phyloP scores from a whole-genome alignment of 1,284 basidiomycete genomes.

The Cystobasidium pallidum region DNA sequence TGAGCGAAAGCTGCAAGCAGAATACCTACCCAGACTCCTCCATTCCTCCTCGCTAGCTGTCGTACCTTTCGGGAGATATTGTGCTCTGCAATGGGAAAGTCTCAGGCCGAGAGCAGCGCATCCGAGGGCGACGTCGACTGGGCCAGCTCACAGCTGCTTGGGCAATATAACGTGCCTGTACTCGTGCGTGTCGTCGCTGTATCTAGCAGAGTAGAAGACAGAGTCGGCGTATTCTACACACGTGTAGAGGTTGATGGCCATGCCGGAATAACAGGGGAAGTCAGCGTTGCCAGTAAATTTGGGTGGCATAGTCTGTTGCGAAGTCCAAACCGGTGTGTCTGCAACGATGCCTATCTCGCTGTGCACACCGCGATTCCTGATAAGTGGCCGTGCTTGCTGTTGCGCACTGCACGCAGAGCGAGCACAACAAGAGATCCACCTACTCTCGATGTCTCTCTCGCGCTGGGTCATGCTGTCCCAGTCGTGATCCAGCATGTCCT shows the following conservation, averaged over 20 bases:
- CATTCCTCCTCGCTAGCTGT: slow-evolving; percentile 77
- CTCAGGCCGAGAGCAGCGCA: too few relatives aligned
- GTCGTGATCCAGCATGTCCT: slow-evolving; percentile 32
- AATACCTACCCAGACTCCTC: slow-evolving; percentile 92
- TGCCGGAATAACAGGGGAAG: not conserved
- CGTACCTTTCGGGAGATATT: slow-evolving; percentile 61
- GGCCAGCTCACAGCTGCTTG: slow-evolving; percentile 75
- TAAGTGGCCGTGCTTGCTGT: too few relatives aligned
- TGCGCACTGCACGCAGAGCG: not conserved
- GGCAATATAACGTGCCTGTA: slow-evolving; percentile 92
- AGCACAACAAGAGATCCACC: not conserved
- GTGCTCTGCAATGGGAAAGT: slow-evolving; percentile 56
- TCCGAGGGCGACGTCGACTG: too few relatives aligned
- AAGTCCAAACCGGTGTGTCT: too few relatives aligned
- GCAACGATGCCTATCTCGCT: too few relatives aligned
- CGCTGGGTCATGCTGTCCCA: slow-evolving; percentile 29
- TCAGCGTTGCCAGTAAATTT: too few relatives aligned
- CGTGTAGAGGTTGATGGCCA: not conserved
- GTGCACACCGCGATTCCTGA: too few relatives aligned
- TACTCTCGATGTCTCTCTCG: slow-evolving; percentile 32
- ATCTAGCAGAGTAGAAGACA: slow-evolving; percentile 57
- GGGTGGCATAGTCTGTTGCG: not conserved
- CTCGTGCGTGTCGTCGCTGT: slow-evolving; percentile 61
- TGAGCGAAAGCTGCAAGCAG: slow-evolving; percentile 65
- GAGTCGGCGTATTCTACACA: slow-evolving; percentile 46